These are phyloP conservation scores for Cryptosporidium sp. DNA, from an alignment of 169 alveolate species.

Conservation along the genomic window DNA sequence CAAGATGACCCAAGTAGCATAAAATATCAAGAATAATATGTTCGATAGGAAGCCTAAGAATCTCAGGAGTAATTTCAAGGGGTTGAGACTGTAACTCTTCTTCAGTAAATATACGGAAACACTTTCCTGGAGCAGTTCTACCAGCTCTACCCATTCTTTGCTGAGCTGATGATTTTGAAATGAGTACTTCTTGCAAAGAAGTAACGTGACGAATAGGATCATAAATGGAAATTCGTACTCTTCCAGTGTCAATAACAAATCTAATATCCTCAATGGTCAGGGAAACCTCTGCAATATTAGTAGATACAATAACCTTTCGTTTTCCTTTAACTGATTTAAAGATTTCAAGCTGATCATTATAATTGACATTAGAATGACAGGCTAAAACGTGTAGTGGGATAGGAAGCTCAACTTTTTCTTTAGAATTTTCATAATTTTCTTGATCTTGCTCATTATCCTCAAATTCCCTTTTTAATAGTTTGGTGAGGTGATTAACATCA, in stretches of 20 bases:
- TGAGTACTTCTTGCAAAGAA: conserved; percentile 80
- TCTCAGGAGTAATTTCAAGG: conserved; percentile 45
- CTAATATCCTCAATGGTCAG: conserved; percentile 89
- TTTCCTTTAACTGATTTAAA: conserved; percentile 80
- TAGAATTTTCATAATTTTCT: neutral
- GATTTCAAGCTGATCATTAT: conserved; percentile 83
- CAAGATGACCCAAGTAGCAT: neutral
- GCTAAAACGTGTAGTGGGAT: conserved; percentile 42
- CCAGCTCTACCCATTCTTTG: conserved; percentile 94
- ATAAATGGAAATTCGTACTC: conserved; percentile 80
- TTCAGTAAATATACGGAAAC: conserved; percentile 87
- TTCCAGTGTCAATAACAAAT: conserved; percentile 90
- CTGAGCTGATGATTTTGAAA: conserved; percentile 86
- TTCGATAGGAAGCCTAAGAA: conserved; percentile 55
- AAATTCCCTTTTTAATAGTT: conserved; percentile 6
- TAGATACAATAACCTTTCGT: conserved; percentile 89
- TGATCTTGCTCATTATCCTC: conserved; percentile 5
- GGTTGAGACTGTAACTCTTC: conserved; percentile 81
- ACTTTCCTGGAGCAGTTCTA: conserved; percentile 87
- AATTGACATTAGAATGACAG: conserved; percentile 60
- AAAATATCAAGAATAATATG: conserved; percentile 61
- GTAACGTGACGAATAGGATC: conserved; percentile 82
- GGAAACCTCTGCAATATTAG: conserved; percentile 93
- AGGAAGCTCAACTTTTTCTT: conserved; percentile 1
- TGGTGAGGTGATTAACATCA: conserved; percentile 43